These are phyloP conservation scores for Penicillium turbatum DNA, from an alignment of 495 filamentous ascomycete genomes.

Conservation along the genomic window DNA sequence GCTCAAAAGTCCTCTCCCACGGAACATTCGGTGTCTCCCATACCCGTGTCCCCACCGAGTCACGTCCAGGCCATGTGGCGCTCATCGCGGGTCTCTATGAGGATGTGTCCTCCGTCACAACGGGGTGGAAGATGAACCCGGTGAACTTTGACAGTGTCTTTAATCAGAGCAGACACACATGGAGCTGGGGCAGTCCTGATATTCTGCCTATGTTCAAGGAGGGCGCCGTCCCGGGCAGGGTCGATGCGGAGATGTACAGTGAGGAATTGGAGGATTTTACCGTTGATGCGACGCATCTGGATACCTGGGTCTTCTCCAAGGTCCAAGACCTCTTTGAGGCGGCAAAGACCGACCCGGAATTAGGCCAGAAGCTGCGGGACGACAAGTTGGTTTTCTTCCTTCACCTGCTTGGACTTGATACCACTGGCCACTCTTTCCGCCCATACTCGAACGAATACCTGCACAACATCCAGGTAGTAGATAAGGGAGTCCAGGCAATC, in stretches of 20 bases:
- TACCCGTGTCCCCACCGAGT: slow-evolving; percentile 96
- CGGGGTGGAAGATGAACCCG: slow-evolving; percentile 97
- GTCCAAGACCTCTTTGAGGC: slow-evolving; percentile 82
- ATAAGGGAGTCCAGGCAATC: slow-evolving; percentile 79
- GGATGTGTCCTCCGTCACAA: slow-evolving; percentile 95
- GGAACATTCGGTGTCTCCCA: slow-evolving; percentile 99
- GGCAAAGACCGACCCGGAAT: slow-evolving; percentile 69
- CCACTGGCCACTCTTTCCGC: slow-evolving; percentile 79
- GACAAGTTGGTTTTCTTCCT: slow-evolving; percentile 95
- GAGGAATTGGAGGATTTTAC: slow-evolving; percentile 90
- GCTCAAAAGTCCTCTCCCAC: slow-evolving; percentile 77
- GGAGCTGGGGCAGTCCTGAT: slow-evolving; percentile 99
- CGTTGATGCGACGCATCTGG: slow-evolving; percentile 70
- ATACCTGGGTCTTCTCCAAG: slow-evolving; percentile 93
- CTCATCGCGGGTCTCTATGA: slow-evolving; percentile 97
- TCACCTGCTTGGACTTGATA: slow-evolving; percentile 94
- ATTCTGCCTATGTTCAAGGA: slow-evolving; percentile 97
- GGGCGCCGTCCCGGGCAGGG: slow-evolving; percentile 79
- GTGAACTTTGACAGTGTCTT: slow-evolving; percentile 99
- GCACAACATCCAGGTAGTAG: slow-evolving; percentile 90
- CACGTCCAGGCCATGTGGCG: slow-evolving; percentile 93
- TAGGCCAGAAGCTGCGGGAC: slow-evolving; percentile 67
- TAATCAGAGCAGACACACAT: slow-evolving; percentile 93
- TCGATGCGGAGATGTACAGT: slow-evolving; percentile 79
- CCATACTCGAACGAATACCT: slow-evolving; percentile 96